Evolutionary conservation across 2,329 filamentous ascomycete genomes (phyloP).

Genomic region (Cordyceps cateniannulata): DNA sequence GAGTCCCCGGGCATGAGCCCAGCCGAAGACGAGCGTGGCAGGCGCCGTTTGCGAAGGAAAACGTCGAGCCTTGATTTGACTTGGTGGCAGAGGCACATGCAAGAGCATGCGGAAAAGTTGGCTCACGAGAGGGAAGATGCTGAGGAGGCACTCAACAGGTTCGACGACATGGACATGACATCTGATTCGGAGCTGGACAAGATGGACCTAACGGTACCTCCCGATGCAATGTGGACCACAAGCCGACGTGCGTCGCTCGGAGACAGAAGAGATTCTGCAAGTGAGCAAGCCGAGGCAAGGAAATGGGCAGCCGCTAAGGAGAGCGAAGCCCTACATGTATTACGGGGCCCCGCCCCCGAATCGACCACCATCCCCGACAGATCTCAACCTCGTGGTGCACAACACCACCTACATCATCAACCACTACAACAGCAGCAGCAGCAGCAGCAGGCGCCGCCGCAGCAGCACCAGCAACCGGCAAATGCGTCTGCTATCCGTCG

Average conservation of each 20-base stretch:
- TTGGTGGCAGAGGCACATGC: constrained; percentile 78
- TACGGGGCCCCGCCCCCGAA: constrained; percentile 9
- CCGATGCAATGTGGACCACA: constrained; percentile 37
- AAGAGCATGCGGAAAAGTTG: constrained; percentile 64
- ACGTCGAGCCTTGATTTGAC: constrained; percentile 56
- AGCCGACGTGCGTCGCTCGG: constrained; percentile 23
- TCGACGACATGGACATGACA: constrained; percentile 23
- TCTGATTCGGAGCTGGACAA: constrained; percentile 37
- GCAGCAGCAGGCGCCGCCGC: constrained; percentile 2
- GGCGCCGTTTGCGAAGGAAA: constrained; percentile 42
- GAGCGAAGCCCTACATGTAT: constrained; percentile 8
- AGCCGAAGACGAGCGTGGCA: constrained; percentile 20
- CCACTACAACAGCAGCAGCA: background rate
- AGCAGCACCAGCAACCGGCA: constrained; percentile 9
- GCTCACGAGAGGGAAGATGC: constrained; percentile 30
- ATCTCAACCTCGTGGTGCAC: constrained; percentile 10
- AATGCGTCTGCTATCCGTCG: constrained; percentile 33
- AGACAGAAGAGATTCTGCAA: constrained; percentile 23
- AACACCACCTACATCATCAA: background rate
- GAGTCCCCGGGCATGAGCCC: constrained; percentile 35
- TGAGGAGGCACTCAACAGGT: constrained; percentile 12
- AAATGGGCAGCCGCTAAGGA: constrained; percentile 20
- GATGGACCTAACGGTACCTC: constrained; percentile 34
- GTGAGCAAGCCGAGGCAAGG: constrained; percentile 17
- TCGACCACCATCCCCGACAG: background rate